Evolutionary conservation across 768 basidiomycete species (phyloP), one percentile per base, ranked within the genome.

Genomic region (Hygrocybe coccinea): DNA sequence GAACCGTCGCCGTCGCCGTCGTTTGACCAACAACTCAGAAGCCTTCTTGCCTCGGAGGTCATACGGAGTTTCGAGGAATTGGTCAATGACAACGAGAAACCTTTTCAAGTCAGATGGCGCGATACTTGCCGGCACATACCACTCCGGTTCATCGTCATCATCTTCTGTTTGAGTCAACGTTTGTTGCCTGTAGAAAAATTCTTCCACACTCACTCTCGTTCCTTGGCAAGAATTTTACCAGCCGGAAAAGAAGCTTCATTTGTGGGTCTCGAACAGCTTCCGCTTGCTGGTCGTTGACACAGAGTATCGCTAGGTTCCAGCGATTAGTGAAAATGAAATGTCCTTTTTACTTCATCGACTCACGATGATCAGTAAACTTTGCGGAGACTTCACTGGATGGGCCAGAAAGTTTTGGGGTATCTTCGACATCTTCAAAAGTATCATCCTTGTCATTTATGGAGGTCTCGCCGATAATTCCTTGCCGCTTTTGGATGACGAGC

Each of bases 171-270:
- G 61, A 22, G 50, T 37, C 39, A 48, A 47, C 29, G 14, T 17
- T 10, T 35, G 36, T 29, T 8, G 10, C n/a, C 37, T 19, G 17
- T 36, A 19, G 9, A 46, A 10, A 21, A 17, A 24, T 46, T 5
- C 10, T 38, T 8, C 8, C n/a, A 52, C 50, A 60, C 78, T 49
- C 61, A 89, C 92, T 81, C 66, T 91, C 84, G 52, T 83, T 79
- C 10, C 78, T 69, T 45, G 86, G 75, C 58, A 74, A 75, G 68
- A 95, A 95, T 36, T 84, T 82, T 19, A 86, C 74, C 7, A 98
- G 74, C 35, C 87, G 84, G 69, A 97, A 87, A 58, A 98, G 69
- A 24, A 98, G 80, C 67, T 93, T 94, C 58, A 97, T 74, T 54
- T 86, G 79, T 10, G 84, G 75, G 63, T 97, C 84, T 64, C 82